Evolutionary conservation across 208 protist genomes (phyloP).

Genomic region (Vickermania spadyakhi): DNA sequence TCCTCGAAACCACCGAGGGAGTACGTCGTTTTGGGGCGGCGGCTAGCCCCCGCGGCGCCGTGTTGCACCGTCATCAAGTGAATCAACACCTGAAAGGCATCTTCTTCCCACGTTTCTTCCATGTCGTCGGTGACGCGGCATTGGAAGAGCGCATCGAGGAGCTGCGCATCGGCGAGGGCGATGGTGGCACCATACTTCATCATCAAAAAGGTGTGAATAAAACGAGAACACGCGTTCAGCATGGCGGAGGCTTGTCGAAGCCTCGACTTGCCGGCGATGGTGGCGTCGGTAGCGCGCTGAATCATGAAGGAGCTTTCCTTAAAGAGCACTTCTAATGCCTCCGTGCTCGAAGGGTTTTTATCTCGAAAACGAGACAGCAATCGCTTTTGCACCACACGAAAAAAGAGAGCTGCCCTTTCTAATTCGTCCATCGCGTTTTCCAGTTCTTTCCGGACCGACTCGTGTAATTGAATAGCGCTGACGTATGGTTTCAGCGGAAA

Average conservation of each 20-base stretch:
- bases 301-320: conserved; percentile 64
- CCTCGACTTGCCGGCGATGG: conserved; percentile 20
- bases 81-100: not conserved
- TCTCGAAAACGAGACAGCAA: conserved; percentile 87
- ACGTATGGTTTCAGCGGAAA: conserved; percentile 76
- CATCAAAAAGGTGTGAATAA: conserved; percentile 60
- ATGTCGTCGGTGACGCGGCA: conserved; percentile 38
- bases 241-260: conserved; percentile 41
- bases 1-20: not conserved
- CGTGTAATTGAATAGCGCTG: conserved; percentile 74
- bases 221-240: conserved; percentile 68
- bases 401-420: conserved; percentile 44
- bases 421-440: conserved; percentile 22
- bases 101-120: conserved; percentile 79
- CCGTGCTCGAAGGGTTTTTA: conserved; percentile 58
- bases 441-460: conserved; percentile 51
- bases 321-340: conserved; percentile 76
- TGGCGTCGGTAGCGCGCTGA: conserved; percentile 30
- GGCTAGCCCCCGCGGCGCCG: not conserved
- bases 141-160: conserved; percentile 46
- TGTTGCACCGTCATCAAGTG: not conserved
- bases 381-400: conserved; percentile 87
- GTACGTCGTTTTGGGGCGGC: not conserved
- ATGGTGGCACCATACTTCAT: conserved; percentile 27
- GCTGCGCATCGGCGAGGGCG: conserved; percentile 13